Conservation (phyloP, 371 early-diverging fungal species). For the Dichotomocladium elegans region DNA sequence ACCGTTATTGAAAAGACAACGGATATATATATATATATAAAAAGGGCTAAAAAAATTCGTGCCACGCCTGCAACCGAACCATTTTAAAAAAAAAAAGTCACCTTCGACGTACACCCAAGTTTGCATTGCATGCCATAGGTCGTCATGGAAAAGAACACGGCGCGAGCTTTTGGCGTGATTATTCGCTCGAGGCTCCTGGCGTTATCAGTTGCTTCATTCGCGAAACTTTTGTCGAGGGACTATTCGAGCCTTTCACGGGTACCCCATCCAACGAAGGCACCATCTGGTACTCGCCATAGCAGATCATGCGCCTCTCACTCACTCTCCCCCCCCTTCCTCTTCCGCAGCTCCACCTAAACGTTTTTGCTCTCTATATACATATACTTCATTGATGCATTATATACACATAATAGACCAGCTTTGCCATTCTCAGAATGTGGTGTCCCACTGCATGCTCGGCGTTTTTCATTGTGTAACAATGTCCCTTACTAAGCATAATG, state of each 20-base stretch:
- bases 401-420: too few species aligned
- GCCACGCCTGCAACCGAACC: too few species aligned
- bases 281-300: slow-evolving; percentile 2
- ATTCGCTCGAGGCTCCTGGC: slow-evolving; percentile 27
- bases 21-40: neutral
- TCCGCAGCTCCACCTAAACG: neutral
- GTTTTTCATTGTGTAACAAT: too few species aligned
- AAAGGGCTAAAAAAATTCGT: neutral
- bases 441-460: too few species aligned
- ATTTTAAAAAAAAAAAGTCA: too few species aligned
- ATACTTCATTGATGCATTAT: too few species aligned
- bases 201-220: slow-evolving; percentile 39
- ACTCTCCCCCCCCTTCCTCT: neutral
- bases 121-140: slow-evolving; percentile 36
- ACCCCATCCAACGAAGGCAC: slow-evolving; percentile 4
- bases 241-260: slow-evolving; percentile 25
- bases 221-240: slow-evolving; percentile 37
- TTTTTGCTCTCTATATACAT: too few species aligned
- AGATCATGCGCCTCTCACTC: neutral
- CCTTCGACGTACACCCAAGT: slow-evolving; percentile 32
- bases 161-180: slow-evolving; percentile 46
- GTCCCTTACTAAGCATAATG: too few species aligned
- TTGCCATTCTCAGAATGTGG: too few species aligned
- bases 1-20: neutral
- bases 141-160: slow-evolving; percentile 36